Evolutionary conservation across 148 eudicot genomes (phyloP), one percentile per base, ranked within the genome.

Genomic region (Chenopodium album): DNA sequence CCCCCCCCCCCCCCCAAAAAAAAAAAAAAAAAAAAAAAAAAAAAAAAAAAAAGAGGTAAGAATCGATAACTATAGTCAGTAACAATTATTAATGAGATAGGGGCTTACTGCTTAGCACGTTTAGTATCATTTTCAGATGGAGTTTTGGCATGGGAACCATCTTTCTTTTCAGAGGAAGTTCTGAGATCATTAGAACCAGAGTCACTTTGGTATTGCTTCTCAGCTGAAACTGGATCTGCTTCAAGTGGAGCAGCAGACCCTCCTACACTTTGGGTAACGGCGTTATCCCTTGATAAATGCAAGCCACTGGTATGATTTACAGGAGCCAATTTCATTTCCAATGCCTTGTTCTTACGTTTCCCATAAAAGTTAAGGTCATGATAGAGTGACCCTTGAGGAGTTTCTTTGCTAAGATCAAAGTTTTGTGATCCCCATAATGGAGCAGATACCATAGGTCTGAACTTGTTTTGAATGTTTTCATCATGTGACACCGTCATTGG

Each of bases 101-200:
- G 78, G 44, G 80, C 95, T 81, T 90, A 96, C 99, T 96, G 99
- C 84, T 96, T 96, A 52, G 97, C 95, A 81, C 97, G 94, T 76
- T 92, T 96, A 70, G 97, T 89, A 75, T 96, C 98, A 52, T 88
- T 90, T 71, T 96, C 99, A 17, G 92, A 83, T 68, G 88, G 76
- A 47, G 79, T 73, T 86, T 88, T 92, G 59, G 85, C 84, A 83
- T 82, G 82, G 66, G 91, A 76, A 79, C 84, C 79, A 79, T 92
- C 94, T 76, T 91, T 90, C 87, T 82, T 90, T 73, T 94, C 99
- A 69, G 83, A 52, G 59, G 84, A 77, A 48, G 85, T 76, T 85
- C 88, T 92, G 46, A 83, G 81, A 83, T 94, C 97, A 76, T 86
- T 87, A 75, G 85, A 83, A 77, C 90, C 89, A 82, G 88, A 81